Evolutionary conservation across 306 rosid genomes (phyloP).

Genomic region (Pterocarpus santalinus): DNA sequence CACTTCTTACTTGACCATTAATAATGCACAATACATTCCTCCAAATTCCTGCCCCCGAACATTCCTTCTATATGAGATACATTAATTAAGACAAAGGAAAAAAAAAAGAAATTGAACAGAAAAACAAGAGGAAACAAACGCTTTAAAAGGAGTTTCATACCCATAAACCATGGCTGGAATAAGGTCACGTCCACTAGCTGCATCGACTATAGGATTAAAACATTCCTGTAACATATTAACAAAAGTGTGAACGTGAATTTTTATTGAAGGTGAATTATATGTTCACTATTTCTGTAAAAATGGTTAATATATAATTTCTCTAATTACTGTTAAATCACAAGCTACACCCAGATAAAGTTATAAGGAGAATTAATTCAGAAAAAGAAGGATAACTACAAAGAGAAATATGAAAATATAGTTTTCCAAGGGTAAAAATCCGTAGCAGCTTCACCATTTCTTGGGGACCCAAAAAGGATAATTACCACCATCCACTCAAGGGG

Average conservation of each 20-base stretch:
- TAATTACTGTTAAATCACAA: conserved; percentile 11
- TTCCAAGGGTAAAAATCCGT: background rate
- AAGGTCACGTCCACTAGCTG: conserved; percentile 85
- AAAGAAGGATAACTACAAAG: background rate
- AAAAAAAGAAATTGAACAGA: background rate
- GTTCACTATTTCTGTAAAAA: background rate
- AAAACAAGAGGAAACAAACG: conserved; percentile 34
- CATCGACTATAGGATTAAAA: conserved; percentile 90
- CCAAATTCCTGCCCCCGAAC: conserved; percentile 92
- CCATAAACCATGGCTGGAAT: conserved; percentile 99
- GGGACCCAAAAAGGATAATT: conserved; percentile 22
- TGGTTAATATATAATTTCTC: background rate
- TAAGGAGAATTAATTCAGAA: conserved; percentile 1
- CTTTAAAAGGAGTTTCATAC: conserved; percentile 56
- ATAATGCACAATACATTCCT: conserved; percentile 91
- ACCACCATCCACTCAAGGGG: conserved; percentile 31
- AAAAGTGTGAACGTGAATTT: too few relatives aligned
- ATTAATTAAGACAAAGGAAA: conserved; percentile 25
- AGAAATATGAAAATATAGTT: background rate
- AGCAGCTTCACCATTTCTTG: conserved; percentile 27
- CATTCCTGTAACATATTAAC: conserved; percentile 70
- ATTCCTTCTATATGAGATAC: conserved; percentile 66
- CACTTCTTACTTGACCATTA: conserved; percentile 80
- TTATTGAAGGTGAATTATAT: too few relatives aligned
- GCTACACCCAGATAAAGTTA: conserved; percentile 6